Evolutionary conservation across 2,329 filamentous ascomycete genomes (phyloP), one percentile per base, ranked within the genome.

Genomic region (Raffaelea albimanens): DNA sequence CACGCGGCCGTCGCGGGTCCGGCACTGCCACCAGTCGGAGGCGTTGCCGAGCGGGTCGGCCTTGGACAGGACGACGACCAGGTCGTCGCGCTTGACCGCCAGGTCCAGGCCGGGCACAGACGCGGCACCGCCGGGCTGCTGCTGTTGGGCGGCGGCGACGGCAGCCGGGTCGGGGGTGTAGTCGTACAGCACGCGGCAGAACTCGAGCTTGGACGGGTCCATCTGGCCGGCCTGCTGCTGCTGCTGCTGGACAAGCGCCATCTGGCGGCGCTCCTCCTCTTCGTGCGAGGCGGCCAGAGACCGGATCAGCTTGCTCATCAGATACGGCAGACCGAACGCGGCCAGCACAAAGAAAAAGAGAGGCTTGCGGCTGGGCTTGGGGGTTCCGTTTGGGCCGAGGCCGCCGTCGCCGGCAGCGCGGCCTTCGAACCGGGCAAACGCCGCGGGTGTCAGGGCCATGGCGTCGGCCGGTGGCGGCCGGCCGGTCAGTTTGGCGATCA

Each of bases 1-100:
- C 58, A 95, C 83, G 22, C 88, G 78, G 41, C 89, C 90, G 61
- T 97, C 89, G 51, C 93, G 78, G 14, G 91, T 85, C 47, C 93
- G 79, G 67, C 94, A 98, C 55, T 85, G 82, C 93, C 93, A 98
- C 93, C 93, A 98, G 61, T 98, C 91, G 45, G 86, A 93, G 4
- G 88, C 80, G 57, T 93, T 89, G 40, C 93, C 93, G 60, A 91
- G 79, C 1, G 93, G 93, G 59, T 98, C 93, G 18, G 81, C 85
- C 70, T 96, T 96, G 69, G 83, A 85, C 47, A 98, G 75, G 1
- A 98, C 89, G 22, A 93, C 93, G 16, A 98, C 90, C 46, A 97
- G 81, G 58, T 98, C 93, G 50, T 91, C 91, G 71, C 95, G 96
- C 69, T 87, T 90, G 21, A 94, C 91, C 33, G 87, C 82, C 14